Conservation (phyloP, 257 asterid species). For the Prunella vulgaris region DNA sequence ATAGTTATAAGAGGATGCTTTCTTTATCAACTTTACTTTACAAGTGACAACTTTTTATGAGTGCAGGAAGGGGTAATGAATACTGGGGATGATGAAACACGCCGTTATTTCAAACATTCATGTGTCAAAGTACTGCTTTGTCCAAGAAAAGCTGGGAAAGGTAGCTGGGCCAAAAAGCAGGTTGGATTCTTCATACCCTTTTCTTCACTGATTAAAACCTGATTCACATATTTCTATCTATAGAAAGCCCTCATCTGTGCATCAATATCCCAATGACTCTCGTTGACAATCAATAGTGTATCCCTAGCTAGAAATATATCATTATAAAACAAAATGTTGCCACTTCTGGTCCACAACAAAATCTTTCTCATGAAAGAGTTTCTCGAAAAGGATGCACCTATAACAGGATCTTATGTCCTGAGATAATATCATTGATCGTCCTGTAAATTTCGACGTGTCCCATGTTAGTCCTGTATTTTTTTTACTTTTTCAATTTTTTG, state of each 20-base stretch:
- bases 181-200: conserved; percentile 13
- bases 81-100: conserved; percentile 89
- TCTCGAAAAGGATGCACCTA: neutral
- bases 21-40: neutral
- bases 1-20: neutral
- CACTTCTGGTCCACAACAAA: neutral
- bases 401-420: too few relatives aligned
- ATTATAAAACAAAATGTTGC: neutral
- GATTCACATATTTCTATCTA: neutral
- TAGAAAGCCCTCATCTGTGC: neutral
- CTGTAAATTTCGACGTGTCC: too few relatives aligned
- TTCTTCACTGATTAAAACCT: neutral
- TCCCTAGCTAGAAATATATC: neutral
- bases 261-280: neutral
- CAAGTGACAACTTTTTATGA: neutral
- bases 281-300: neutral
- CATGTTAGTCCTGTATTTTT: too few relatives aligned
- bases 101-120: conserved; percentile 85
- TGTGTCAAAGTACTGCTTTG: conserved; percentile 80
- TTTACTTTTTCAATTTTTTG: too few relatives aligned
- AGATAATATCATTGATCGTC: too few relatives aligned
- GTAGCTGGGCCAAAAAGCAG: conserved; percentile 80
- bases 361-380: neutral
- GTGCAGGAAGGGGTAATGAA: conserved; percentile 88
- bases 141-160: conserved; percentile 84